phyloP scores from a whole-genome alignment of 805 yeast genomes.

The Candida berthetii region DNA sequence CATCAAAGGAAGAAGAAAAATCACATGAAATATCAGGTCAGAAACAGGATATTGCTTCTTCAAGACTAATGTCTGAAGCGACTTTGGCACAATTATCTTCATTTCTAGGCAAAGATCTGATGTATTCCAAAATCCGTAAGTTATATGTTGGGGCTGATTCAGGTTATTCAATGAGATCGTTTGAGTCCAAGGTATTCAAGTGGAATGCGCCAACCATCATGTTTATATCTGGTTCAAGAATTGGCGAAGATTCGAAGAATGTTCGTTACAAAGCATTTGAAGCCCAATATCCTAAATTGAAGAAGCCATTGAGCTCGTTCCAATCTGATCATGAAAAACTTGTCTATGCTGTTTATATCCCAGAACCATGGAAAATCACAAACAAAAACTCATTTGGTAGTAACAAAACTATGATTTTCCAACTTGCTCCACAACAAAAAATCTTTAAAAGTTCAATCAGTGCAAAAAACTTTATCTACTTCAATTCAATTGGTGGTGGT shows the following conservation, averaged over 20 bases:
- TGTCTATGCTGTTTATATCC: slow-evolving; percentile 58
- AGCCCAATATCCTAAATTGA: slow-evolving; percentile 38
- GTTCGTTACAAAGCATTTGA: slow-evolving; percentile 47
- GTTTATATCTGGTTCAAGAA: slow-evolving; percentile 51
- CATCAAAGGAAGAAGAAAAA: slow-evolving; percentile 1
- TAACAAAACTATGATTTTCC: slow-evolving; percentile 47
- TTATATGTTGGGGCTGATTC: slow-evolving; percentile 67
- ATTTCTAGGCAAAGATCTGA: slow-evolving; percentile 30
- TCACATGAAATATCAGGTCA: neutral
- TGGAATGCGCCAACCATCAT: slow-evolving; percentile 87
- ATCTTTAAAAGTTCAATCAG: slow-evolving; percentile 33
- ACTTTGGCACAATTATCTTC: slow-evolving; percentile 35
- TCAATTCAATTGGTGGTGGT: slow-evolving; percentile 72
- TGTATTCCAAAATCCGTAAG: slow-evolving; percentile 44
- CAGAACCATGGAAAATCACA: slow-evolving; percentile 73
- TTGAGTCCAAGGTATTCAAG: slow-evolving; percentile 77
- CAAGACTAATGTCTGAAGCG: slow-evolving; percentile 35
- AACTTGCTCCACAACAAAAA: slow-evolving; percentile 61
- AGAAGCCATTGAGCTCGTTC: slow-evolving; percentile 14
- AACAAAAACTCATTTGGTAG: slow-evolving; percentile 73
- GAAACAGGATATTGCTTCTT: slow-evolving; percentile 8
- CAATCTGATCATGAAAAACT: slow-evolving; percentile 33
- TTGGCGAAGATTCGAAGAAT: slow-evolving; percentile 22
- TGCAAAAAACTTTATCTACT: slow-evolving; percentile 45
- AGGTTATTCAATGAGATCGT: slow-evolving; percentile 85